Conservation (phyloP, 768 basidiomycete genomes). For the Mycena sanguinolenta region DNA sequence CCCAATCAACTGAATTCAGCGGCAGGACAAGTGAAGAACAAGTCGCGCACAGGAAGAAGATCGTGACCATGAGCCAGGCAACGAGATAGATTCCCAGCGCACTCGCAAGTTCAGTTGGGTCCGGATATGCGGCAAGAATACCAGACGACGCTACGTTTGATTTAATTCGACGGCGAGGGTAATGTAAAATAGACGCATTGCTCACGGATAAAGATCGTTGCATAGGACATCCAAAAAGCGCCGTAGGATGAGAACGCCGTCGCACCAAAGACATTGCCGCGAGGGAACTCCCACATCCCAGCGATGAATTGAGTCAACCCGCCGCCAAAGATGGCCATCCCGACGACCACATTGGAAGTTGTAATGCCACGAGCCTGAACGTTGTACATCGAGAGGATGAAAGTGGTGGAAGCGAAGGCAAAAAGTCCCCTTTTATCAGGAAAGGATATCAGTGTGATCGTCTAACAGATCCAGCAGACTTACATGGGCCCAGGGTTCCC, state of each 20-base stretch:
- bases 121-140: constrained; percentile 54
- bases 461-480: neutral
- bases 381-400: constrained; percentile 70
- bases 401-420: constrained; percentile 66
- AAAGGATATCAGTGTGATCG: neutral
- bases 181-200: no score
- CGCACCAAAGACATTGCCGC: constrained; percentile 65
- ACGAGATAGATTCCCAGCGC: constrained; percentile 70
- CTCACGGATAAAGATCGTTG: constrained; percentile 58
- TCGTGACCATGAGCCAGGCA: constrained; percentile 68
- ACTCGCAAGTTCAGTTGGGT: constrained; percentile 49
- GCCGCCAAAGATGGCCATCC: constrained; percentile 75
- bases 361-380: constrained; percentile 54
- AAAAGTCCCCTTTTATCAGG: constrained; percentile 18
- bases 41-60: no score
- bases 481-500: constrained; percentile 22
- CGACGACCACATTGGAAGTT: constrained; percentile 64
- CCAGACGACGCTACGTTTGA: no score
- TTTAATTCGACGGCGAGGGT: no score
- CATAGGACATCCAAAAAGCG: constrained; percentile 75
- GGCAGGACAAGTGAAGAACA: neutral
- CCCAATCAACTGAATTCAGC: neutral
- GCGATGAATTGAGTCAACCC: constrained; percentile 75
- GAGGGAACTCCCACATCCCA: constrained; percentile 73
- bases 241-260: constrained; percentile 66